Percentiles rank a stretch among this genome's conserved stretches.
phyloP scores from a whole-genome alignment of 2,329 filamentous ascomycete genomes.

The Paramyrothecium roridum region DNA sequence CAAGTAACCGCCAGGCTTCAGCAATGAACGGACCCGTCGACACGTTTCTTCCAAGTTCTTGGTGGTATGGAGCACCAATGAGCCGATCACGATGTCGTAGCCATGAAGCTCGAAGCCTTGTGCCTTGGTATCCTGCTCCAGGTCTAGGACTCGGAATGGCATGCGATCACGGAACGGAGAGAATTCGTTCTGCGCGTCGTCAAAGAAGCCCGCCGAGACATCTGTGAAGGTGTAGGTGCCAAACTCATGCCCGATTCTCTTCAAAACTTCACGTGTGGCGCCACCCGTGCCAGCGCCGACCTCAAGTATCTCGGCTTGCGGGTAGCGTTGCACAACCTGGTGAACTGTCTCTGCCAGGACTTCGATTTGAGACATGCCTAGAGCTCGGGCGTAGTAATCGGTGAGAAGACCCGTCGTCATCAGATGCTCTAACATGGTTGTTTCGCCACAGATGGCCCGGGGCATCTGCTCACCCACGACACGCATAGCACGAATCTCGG shows the following conservation, averaged over 20 bases:
- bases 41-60: not conserved
- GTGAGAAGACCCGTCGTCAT: not conserved
- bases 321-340: conserved; percentile 8
- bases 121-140: not conserved
- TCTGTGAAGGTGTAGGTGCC: conserved; percentile 8
- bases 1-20: not conserved
- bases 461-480: not conserved
- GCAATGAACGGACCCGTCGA: not conserved
- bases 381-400: not conserved
- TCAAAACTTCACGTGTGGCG: conserved; percentile 4
- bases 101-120: not conserved
- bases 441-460: not conserved
- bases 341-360: not conserved
- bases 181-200: not conserved
- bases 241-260: conserved; percentile 1
- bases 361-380: not conserved
- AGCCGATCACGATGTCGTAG: not conserved
- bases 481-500: not conserved
- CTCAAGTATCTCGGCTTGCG: conserved; percentile 8
- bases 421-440: not conserved
- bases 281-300: conserved; percentile 8
- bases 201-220: conserved; percentile 5
- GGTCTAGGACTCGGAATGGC: not conserved
- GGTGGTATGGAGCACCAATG: not conserved
- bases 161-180: not conserved